Evolutionary conservation across 768 basidiomycete species (phyloP).

Genomic region (Boletus sp.): DNA sequence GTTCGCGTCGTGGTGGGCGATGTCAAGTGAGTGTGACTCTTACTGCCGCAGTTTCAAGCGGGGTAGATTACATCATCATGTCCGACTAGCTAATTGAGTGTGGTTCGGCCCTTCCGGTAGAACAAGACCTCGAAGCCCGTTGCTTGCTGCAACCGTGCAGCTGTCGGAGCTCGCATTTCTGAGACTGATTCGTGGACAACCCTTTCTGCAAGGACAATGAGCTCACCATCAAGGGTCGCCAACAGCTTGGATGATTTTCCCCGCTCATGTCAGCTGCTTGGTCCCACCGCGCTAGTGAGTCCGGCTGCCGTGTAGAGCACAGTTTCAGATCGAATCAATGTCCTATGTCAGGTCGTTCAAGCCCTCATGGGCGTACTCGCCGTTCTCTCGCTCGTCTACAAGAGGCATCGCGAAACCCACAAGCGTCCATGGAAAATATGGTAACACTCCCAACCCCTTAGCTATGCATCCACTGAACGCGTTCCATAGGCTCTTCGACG

Average conservation of each 20-base stretch:
- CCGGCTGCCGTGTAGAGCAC: neutral
- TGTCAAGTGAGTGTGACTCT: neutral
- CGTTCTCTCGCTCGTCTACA: constrained; percentile 81
- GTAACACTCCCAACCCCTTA: constrained; percentile 37
- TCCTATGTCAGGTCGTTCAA: constrained; percentile 61
- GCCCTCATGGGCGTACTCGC: constrained; percentile 88
- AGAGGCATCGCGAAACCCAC: constrained; percentile 80
- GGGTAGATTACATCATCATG: constrained; percentile 20
- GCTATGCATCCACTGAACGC: constrained; percentile 3
- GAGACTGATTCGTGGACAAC: neutral
- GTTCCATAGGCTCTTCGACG: constrained; percentile 75
- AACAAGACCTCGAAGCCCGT: no score
- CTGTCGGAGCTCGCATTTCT: neutral
- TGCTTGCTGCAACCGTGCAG: neutral
- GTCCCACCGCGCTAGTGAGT: constrained; percentile 46
- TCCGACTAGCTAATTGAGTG: neutral
- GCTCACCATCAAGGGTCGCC: constrained; percentile 7
- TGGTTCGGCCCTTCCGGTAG: no score
- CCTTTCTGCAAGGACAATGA: constrained; percentile 5
- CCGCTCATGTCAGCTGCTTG: constrained; percentile 42
- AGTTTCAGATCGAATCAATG: neutral
- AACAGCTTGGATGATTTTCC: constrained; percentile 27
- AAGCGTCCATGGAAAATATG: constrained; percentile 93
- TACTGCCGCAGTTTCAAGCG: neutral
- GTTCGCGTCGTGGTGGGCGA: neutral